These are phyloP conservation scores for Curvularia verruculosa DNA, from an alignment of 2,329 filamentous ascomycete species.

Conservation along the genomic window DNA sequence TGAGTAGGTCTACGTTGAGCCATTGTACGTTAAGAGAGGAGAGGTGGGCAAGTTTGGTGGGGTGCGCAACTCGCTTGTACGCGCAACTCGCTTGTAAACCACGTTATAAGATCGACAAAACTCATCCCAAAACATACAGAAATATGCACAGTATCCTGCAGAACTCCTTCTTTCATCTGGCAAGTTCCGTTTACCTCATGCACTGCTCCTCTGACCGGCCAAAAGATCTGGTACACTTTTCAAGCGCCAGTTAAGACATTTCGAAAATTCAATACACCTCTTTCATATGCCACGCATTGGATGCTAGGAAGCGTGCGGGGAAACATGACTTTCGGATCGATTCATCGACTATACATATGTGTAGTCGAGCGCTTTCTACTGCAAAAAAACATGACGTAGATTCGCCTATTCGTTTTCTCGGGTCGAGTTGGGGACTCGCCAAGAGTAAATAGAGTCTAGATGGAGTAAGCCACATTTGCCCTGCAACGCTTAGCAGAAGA, in stretches of 20 bases:
- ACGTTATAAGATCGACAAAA: no score
- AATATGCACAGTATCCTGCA: background rate
- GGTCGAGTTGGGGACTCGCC: background rate
- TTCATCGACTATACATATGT: background rate
- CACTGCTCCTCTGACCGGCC: background rate
- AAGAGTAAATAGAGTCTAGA: background rate
- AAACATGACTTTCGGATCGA: background rate
- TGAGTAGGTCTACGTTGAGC: no score
- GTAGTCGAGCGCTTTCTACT: constrained; percentile 3
- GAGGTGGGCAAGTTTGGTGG: no score
- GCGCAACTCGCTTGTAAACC: no score
- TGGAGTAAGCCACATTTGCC: background rate
- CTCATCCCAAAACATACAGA: no score
- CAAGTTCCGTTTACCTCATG: background rate
- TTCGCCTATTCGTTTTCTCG: constrained; percentile 19
- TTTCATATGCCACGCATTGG: background rate
- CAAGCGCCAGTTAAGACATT: background rate
- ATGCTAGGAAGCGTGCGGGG: background rate
- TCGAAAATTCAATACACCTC: background rate
- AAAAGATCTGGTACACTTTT: background rate
- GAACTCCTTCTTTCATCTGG: background rate
- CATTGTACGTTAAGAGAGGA: no score
- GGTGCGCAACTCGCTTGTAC: no score
- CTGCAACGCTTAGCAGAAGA: background rate
- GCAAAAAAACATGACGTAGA: background rate